phyloP scores from a whole-genome alignment of 305 asterid genomes.

The Fraxinus albicans region DNA sequence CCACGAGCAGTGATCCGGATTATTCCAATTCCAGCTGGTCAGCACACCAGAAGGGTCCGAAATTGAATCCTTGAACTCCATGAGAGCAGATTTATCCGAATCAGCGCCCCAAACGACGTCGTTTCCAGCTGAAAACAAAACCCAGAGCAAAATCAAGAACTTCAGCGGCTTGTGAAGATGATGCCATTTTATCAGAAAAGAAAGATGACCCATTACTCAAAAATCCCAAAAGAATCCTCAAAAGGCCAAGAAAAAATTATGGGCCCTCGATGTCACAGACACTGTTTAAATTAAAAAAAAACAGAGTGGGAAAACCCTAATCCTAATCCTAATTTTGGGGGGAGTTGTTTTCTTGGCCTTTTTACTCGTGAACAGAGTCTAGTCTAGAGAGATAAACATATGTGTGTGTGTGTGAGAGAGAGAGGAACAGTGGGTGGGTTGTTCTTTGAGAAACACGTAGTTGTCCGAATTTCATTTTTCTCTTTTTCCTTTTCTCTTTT shows the following conservation, averaged over 20 bases:
- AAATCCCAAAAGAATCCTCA: conserved; percentile 36
- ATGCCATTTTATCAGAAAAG: conserved; percentile 40
- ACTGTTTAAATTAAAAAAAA: conserved; percentile 14
- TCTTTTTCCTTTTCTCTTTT: not conserved
- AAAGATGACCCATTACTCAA: conserved; percentile 45
- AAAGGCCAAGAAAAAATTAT: conserved; percentile 13
- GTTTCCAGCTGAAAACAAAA: conserved; percentile 28
- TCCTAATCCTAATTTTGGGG: conserved; percentile 29
- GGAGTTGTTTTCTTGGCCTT: not conserved
- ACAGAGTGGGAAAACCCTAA: conserved; percentile 18
- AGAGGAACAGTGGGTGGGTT: conserved; percentile 12
- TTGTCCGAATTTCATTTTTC: conserved; percentile 21
- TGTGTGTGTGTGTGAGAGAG: not conserved
- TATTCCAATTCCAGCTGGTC: conserved; percentile 46
- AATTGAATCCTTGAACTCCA: conserved; percentile 47
- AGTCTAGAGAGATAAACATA: conserved; percentile 16
- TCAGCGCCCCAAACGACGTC: conserved; percentile 28
- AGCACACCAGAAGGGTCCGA: conserved; percentile 55
- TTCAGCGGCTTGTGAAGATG: conserved; percentile 32
- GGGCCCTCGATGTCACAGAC: conserved; percentile 15
- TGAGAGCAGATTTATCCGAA: conserved; percentile 46
- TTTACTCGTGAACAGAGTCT: conserved; percentile 22
- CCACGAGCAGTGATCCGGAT: conserved; percentile 54
- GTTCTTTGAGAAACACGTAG: conserved; percentile 34
- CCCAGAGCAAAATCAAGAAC: conserved; percentile 37